phyloP scores from a whole-genome alignment of 2,329 filamentous ascomycete genomes.

The Sclerotinia sclerotiorum region DNA sequence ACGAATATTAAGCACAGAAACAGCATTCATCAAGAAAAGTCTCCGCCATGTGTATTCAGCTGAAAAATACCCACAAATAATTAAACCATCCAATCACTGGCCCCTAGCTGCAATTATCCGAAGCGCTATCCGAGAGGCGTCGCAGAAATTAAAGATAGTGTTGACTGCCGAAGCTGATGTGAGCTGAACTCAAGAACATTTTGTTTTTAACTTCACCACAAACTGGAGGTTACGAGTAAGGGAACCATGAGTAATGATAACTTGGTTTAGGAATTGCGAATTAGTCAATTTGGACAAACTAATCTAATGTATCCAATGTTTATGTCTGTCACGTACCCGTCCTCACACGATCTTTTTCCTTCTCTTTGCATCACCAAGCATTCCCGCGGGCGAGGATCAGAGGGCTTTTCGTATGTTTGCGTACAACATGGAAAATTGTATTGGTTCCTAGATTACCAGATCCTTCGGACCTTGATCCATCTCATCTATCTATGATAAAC shows the following conservation, averaged over 20 bases:
- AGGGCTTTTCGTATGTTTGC: not conserved
- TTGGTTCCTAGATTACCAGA: conserved; percentile 10
- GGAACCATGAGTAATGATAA: not conserved
- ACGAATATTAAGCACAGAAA: not conserved
- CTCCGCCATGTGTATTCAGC: conserved; percentile 21
- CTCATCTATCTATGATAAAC: not conserved
- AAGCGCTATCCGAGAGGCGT: conserved; percentile 24
- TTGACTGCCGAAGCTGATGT: conserved; percentile 23
- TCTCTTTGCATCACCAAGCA: not conserved
- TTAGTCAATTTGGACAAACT: not conserved
- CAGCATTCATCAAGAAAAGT: conserved; percentile 15
- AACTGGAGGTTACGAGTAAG: conserved; percentile 1
- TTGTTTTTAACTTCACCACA: not conserved
- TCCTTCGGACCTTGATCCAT: conserved; percentile 10
- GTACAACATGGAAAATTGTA: conserved; percentile 4
- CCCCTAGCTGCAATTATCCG: conserved; percentile 20
- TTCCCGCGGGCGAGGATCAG: not conserved
- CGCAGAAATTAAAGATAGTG: conserved; percentile 21
- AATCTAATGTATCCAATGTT: not conserved
- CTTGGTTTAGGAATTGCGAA: not conserved
- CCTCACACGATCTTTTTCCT: not conserved
- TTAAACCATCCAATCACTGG: conserved; percentile 3
- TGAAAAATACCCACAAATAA: conserved; percentile 23
- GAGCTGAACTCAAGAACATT: conserved; percentile 13
- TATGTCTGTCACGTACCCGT: not conserved